A percentile compares a stretch with the other conserved stretches of the same genome.
Conservation (phyloP, 306 rosid species). For the Phaseolus lunatus region DNA sequence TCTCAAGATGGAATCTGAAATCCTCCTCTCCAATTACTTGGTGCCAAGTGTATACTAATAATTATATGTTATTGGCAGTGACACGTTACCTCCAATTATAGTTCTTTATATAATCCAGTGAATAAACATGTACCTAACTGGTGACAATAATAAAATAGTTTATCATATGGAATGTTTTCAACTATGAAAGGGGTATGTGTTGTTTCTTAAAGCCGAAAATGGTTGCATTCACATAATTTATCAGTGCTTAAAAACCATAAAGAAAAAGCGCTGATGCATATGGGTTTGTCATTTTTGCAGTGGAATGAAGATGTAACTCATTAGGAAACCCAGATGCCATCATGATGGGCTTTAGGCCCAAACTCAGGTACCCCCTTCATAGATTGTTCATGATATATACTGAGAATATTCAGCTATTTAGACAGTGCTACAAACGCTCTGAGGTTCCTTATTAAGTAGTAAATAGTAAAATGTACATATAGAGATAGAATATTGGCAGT, state of each 20-base stretch:
- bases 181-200: conserved; percentile 9
- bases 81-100: conserved; percentile 28
- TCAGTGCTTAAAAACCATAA: neutral
- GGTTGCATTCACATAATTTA: conserved; percentile 12
- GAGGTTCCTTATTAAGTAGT: neutral
- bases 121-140: conserved; percentile 8
- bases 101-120: conserved; percentile 1
- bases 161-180: neutral
- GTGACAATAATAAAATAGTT: neutral
- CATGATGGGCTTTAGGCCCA: conserved; percentile 44
- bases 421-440: neutral
- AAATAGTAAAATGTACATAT: neutral
- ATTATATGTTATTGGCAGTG: neutral
- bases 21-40: conserved; percentile 21
- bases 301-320: conserved; percentile 27
- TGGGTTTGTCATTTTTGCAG: conserved; percentile 27
- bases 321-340: conserved; percentile 5
- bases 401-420: neutral
- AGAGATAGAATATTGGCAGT: too few species aligned
- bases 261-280: neutral
- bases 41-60: conserved; percentile 26
- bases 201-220: neutral
- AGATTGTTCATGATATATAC: neutral
- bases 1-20: conserved; percentile 4
- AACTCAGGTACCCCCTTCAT: neutral